Conservation (phyloP, 2,329 filamentous ascomycete species). For the Aspergillus pseudotamarii region DNA sequence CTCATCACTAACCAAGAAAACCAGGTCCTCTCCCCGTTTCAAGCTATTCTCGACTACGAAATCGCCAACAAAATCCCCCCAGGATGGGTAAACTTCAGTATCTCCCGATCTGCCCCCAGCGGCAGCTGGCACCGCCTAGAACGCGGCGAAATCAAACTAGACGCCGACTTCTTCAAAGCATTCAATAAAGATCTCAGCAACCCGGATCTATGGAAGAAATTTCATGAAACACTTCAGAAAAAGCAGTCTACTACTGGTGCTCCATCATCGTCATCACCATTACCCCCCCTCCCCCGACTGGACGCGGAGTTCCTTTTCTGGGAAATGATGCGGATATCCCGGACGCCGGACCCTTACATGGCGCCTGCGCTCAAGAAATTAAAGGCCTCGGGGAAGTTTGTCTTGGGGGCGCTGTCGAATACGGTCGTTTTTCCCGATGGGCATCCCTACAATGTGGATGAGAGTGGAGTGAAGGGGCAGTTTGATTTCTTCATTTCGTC, state of each 20-base stretch:
- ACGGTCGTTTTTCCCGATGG: conserved; percentile 81
- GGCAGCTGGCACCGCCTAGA: conserved; percentile 91
- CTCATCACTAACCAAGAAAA: conserved; percentile 11
- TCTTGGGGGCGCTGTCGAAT: conserved; percentile 84
- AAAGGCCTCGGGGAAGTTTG: conserved; percentile 63
- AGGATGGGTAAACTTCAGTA: conserved; percentile 90
- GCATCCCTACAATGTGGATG: conserved; percentile 66
- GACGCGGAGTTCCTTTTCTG: conserved; percentile 82
- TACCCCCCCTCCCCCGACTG: conserved; percentile 70
- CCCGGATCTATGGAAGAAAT: conserved; percentile 69
- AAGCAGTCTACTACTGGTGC: conserved; percentile 25
- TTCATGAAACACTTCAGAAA: conserved; percentile 38
- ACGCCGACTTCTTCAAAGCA: conserved; percentile 71
- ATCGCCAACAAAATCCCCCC: conserved; percentile 72
- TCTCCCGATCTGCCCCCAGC: conserved; percentile 73
- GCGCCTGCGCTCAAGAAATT: conserved; percentile 76
- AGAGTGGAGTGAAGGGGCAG: conserved; percentile 62
- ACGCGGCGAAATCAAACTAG: conserved; percentile 76
- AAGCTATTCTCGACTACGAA: conserved; percentile 92
- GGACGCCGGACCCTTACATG: conserved; percentile 81
- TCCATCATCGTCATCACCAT: conserved; percentile 13
- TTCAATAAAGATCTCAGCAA: conserved; percentile 77
- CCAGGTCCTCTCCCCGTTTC: conserved; percentile 87
- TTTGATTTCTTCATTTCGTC: conserved; percentile 91
- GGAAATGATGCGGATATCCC: conserved; percentile 81